Evolutionary conservation across 2,329 filamentous ascomycete species (phyloP).

Genomic region (Ophiostoma fasciatum): DNA sequence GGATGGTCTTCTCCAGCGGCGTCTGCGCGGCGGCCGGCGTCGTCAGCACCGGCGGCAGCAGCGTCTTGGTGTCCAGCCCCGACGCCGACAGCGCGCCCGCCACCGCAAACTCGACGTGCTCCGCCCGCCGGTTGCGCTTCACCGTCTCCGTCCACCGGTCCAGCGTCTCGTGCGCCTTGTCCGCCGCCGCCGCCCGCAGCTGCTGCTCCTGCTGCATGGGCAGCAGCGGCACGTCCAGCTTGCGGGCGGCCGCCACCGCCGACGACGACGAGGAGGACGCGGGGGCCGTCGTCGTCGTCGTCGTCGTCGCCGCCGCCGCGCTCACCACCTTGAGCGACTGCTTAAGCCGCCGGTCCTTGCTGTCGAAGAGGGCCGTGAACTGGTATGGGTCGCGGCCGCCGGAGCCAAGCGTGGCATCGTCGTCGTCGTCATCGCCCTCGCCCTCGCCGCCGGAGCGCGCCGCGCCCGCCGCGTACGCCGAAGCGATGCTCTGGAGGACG

Average conservation of each 20-base stretch:
- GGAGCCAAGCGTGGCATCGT: slow-evolving; percentile 24
- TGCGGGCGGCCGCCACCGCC: slow-evolving; percentile 26
- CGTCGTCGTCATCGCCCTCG: slow-evolving; percentile 31
- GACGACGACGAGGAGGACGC: slow-evolving; percentile 35
- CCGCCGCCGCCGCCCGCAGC: slow-evolving; percentile 68
- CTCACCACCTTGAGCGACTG: slow-evolving; percentile 49
- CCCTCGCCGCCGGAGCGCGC: slow-evolving; percentile 17
- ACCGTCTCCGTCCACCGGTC: slow-evolving; percentile 90
- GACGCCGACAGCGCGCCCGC: slow-evolving; percentile 51
- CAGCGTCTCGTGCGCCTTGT: slow-evolving; percentile 82
- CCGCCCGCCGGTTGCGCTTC: slow-evolving; percentile 81
- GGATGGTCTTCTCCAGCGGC: slow-evolving; percentile 73
- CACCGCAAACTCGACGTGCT: slow-evolving; percentile 79
- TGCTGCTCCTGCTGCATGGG: slow-evolving; percentile 77
- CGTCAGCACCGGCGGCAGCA: slow-evolving; percentile 47
- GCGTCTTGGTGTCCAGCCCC: slow-evolving; percentile 33
- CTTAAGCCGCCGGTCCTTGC: slow-evolving; percentile 31
- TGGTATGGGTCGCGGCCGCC: slow-evolving; percentile 3
- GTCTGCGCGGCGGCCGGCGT: slow-evolving; percentile 41
- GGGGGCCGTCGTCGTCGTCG: too few relatives aligned
- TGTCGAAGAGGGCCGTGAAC: slow-evolving; percentile 1
- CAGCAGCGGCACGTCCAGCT: slow-evolving; percentile 68
- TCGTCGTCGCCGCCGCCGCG: slow-evolving; percentile 44
- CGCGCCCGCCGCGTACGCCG: slow-evolving; percentile 49
- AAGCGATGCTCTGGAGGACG: slow-evolving; percentile 54